A percentile compares a stretch with the other conserved stretches of the same genome.
phyloP scores from a whole-genome alignment of 345 rosid genomes.

The Arabis alpina region DNA sequence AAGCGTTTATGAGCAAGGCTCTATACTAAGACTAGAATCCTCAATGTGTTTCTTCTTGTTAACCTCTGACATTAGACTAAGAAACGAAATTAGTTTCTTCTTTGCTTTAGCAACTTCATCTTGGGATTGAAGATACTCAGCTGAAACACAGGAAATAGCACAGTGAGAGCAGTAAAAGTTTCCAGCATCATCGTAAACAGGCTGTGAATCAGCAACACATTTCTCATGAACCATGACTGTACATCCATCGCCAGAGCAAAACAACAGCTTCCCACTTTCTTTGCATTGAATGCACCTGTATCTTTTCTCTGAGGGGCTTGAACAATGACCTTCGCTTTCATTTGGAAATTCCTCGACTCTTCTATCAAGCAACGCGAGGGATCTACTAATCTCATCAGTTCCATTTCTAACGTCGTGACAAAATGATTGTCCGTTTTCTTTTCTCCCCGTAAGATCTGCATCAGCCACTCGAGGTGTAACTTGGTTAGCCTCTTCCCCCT shows the following conservation, averaged over 20 bases:
- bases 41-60: slow-evolving; percentile 21
- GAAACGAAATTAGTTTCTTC: slow-evolving; percentile 33
- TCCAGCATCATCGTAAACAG: slow-evolving; percentile 52
- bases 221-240: slow-evolving; percentile 51
- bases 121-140: slow-evolving; percentile 30
- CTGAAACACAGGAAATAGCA: slow-evolving; percentile 7
- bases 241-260: slow-evolving; percentile 52
- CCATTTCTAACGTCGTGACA: not conserved
- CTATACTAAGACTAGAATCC: slow-evolving; percentile 2
- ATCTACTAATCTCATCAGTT: slow-evolving; percentile 12
- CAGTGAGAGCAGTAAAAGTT: slow-evolving; percentile 64
- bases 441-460: not conserved
- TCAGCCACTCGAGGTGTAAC: slow-evolving; percentile 2
- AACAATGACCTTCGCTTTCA: not conserved
- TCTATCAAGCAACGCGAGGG: slow-evolving; percentile 6
- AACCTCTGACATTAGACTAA: slow-evolving; percentile 23
- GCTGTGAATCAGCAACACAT: slow-evolving; percentile 39
- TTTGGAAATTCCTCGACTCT: not conserved
- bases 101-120: slow-evolving; percentile 33
- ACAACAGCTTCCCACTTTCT: slow-evolving; percentile 46
- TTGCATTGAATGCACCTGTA: slow-evolving; percentile 37
- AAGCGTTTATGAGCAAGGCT: not conserved
- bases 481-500: slow-evolving; percentile 13
- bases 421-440: not conserved
- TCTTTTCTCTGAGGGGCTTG: slow-evolving; percentile 21